Base-by-base conservation (phyloP, 495 filamentous ascomycete species). In the Hypoxylon rickii region DNA sequence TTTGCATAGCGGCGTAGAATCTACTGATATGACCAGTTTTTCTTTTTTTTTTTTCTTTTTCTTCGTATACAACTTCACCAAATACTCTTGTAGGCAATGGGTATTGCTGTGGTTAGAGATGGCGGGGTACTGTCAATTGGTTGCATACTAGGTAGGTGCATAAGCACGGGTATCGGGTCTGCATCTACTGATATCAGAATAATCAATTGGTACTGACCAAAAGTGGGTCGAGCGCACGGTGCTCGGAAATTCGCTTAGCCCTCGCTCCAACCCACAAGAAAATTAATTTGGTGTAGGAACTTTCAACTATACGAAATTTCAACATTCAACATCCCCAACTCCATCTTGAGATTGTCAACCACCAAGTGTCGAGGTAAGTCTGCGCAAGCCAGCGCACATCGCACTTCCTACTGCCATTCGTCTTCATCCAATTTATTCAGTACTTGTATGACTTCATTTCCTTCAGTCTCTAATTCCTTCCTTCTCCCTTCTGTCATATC, bases 191-290 rank as follows among this genome's bases (percentile, higher is more conserved):
- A n/a, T n/a, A n/a, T n/a, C n/a, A n/a, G n/a, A n/a, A n/a, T n/a
- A n/a, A n/a, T n/a, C n/a, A n/a, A n/a, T n/a, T n/a, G n/a, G n/a
- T n/a, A n/a, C n/a, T n/a, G 3, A 16, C 4, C 18, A 18, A 51
- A 55, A 34, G 60, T 47, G 60, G 60, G 15, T 2, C 7, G 6
- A n/a, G n/a, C n/a, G n/a, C n/a, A 13, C 7, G 8, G 12, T 17
- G 7, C 24, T 40, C 2, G 20, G 49, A 58, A 64, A 59, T 58
- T 64, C 63, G 63, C 55, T 57, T 66, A 69, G 66, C 66, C 63
- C 66, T 69, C 56, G n/a, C 44, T 53, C 57, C 48, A 63, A 55
- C 58, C 63, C 66, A 69, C 66, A 69, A 56, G 52, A 63, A 69
- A 69, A 58, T 46, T 59, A 66, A 66, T 66, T 66, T 53, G 40